Percentiles rank a stretch among this genome's conserved stretches.
These are phyloP conservation scores for Phytophthora sp. DNA, from an alignment of 352 stramenopile genomes.

Conservation along the genomic window DNA sequence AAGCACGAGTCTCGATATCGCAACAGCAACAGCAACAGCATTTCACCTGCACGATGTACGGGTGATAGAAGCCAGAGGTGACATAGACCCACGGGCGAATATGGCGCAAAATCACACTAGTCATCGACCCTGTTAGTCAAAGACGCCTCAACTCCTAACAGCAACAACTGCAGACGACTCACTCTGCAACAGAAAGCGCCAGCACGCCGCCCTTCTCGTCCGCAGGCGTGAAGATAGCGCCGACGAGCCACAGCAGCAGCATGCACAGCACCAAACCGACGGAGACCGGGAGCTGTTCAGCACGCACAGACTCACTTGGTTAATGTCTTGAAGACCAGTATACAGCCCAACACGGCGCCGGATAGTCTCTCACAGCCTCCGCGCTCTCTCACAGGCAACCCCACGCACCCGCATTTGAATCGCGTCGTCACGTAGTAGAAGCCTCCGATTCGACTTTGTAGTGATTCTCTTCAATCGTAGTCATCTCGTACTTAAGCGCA, in stretches of 20 bases:
- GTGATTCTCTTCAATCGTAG: background rate
- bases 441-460: background rate
- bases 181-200: conserved; percentile 83
- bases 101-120: conserved; percentile 82
- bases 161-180: conserved; percentile 24
- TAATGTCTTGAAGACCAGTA: background rate
- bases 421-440: conserved; percentile 21
- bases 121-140: background rate
- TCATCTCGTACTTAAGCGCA: conserved; percentile 1
- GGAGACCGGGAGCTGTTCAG: conserved; percentile 67
- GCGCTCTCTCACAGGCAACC: too few species aligned
- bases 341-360: background rate
- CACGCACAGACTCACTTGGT: background rate
- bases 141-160: background rate
- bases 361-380: background rate
- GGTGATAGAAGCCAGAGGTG: conserved; percentile 87
- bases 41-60: conserved; percentile 70
- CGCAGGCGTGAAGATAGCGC: conserved; percentile 71
- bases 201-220: conserved; percentile 74
- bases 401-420: conserved; percentile 44
- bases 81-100: conserved; percentile 89
- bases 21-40: background rate
- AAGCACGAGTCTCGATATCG: background rate
- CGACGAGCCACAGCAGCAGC: conserved; percentile 74
- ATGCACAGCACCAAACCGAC: conserved; percentile 66